Conservation (phyloP, 1,284 basidiomycete genomes). For the Agroathelia rolfsii region DNA sequence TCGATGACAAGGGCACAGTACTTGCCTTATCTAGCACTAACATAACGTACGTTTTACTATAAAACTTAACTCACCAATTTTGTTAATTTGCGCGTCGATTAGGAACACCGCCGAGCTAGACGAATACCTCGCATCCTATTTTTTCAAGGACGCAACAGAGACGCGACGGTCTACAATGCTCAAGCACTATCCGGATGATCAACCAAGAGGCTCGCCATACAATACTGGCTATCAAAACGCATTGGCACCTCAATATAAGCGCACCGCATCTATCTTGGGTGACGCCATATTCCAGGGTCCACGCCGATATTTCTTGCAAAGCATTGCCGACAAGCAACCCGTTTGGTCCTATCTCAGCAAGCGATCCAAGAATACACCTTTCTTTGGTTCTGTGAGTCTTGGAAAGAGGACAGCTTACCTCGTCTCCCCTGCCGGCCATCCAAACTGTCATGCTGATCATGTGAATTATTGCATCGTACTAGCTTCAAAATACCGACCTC, state of each 20-base stretch:
- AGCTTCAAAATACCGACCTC: slow-evolving; percentile 31
- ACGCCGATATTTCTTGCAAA: slow-evolving; percentile 40
- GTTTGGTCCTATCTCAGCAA: slow-evolving; percentile 38
- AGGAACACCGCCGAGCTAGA: slow-evolving; percentile 28
- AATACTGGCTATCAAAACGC: slow-evolving; percentile 34
- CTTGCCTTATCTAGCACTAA: slow-evolving; percentile 35
- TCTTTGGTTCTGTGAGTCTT: slow-evolving; percentile 32
- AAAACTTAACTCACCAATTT: not conserved
- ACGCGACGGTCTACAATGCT: slow-evolving; percentile 23
- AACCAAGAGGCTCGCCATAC: slow-evolving; percentile 40
- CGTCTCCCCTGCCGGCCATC: slow-evolving; percentile 10
- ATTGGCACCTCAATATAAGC: slow-evolving; percentile 41
- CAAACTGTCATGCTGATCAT: not conserved
- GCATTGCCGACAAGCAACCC: slow-evolving; percentile 29
- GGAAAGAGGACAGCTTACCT: not conserved
- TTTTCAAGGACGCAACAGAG: slow-evolving; percentile 20
- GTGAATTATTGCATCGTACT: not conserved
- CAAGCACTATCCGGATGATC: slow-evolving; percentile 31
- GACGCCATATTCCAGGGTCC: slow-evolving; percentile 47
- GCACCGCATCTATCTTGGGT: slow-evolving; percentile 40
- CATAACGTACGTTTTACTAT: slow-evolving; percentile 24
- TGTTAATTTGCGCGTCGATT: slow-evolving; percentile 4
- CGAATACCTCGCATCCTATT: slow-evolving; percentile 26
- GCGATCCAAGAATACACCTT: slow-evolving; percentile 30
- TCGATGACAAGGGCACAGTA: slow-evolving; percentile 45